These are phyloP conservation scores for Vaccinium darrowii DNA, from an alignment of 148 eudicot species.

Conservation along the genomic window DNA sequence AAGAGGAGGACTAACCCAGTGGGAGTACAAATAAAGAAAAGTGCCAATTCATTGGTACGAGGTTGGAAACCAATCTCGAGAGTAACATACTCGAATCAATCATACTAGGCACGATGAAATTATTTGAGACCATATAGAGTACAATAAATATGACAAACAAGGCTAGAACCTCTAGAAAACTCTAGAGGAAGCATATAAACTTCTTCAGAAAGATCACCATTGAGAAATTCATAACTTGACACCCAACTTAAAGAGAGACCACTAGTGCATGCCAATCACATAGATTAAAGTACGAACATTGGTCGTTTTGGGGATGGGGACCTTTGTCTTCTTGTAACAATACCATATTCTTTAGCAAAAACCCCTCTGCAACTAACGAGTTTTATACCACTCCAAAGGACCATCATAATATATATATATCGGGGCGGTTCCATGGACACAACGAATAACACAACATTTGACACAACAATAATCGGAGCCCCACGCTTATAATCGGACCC, in stretches of 20 bases:
- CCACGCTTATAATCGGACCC: too few relatives aligned
- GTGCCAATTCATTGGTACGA: not conserved
- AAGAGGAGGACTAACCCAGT: not conserved
- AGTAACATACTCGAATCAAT: not conserved
- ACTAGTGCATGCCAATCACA: not conserved
- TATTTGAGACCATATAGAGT: not conserved
- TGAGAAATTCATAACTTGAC: not conserved
- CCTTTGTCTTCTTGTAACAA: too few relatives aligned
- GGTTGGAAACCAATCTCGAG: not conserved
- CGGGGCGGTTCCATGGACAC: too few relatives aligned
- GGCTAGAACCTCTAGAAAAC: not conserved
- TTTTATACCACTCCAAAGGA: not conserved
- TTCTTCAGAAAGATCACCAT: not conserved
- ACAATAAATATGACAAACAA: not conserved
- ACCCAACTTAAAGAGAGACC: not conserved
- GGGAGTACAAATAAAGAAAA: not conserved
- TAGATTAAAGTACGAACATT: not conserved
- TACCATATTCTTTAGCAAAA: not conserved
- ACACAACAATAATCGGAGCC: too few relatives aligned
- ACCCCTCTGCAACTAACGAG: not conserved
- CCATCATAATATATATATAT: conserved; percentile 1
- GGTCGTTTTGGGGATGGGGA: not conserved
- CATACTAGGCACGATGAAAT: not conserved
- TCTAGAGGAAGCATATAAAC: not conserved
- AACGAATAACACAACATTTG: too few relatives aligned